Base-by-base conservation (phyloP, 805 yeast species). In the Pichia kluyveri region DNA sequence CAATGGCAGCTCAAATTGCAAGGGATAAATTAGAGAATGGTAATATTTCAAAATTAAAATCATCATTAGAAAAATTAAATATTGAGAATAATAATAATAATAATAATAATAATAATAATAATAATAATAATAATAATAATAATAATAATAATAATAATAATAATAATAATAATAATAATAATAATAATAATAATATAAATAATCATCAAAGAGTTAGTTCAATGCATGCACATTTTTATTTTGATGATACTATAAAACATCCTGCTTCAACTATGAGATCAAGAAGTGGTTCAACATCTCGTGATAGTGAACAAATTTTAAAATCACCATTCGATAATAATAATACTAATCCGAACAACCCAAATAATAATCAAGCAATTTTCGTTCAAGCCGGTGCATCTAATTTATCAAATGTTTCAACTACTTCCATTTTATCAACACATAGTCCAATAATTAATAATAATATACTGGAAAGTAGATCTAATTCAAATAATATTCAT, bases 211-310 rank as follows among this genome's bases (percentile, higher is more conserved):
- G 79, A 60, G 60, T 75, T 19, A 73, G 84, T 17, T 75, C 86
- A 0, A 82, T 82, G 52, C 95, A 86, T 65, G 89, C 93, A 0
- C 95, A 85, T 64, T 86, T 86, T 60, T 76, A 74, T 54, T 80
- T 79, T 10, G 85, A 81, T 51, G 90, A 84, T 48, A 71, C 83
- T 1, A 60, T 79, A n/a, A 82, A 77, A 57, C 81, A 75, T 56
- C 60, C 64, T 3, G 57, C 68, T 8, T 58, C 73, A 9, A 59
- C 73, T 43, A 61, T 66, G 1, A 55, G 69, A 26, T 62, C 67
- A 40, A 63, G 65, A 2, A 65, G 69, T 7, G 56, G 57, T 5
- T 59, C 66, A 14, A 51, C 51, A n/a, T 36, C 43, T 19, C 31
- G 27, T 26, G 30, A 27, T 27, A 32, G 10, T 23, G 31, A 15